Evolutionary conservation across 179 eudicot genomes (phyloP).

Genomic region (Patellifolia procumbens): DNA sequence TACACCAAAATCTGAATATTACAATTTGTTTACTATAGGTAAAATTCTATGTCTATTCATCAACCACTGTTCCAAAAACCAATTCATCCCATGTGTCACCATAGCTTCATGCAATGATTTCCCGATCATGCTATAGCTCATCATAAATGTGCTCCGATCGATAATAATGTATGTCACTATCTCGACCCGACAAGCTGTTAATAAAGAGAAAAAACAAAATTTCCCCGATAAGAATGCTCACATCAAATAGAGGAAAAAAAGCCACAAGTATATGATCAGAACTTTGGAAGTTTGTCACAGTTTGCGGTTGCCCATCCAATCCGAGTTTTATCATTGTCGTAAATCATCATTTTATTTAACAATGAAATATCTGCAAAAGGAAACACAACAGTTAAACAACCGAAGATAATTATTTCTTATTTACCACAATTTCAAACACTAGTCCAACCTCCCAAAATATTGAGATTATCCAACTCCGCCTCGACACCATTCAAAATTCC

Average conservation of each 20-base stretch:
- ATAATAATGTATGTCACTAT: constrained; percentile 21
- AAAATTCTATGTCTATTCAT: background rate
- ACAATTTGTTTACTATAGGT: no score
- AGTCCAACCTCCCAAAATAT: constrained; percentile 79
- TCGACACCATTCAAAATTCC: constrained; percentile 81
- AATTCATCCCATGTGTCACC: constrained; percentile 1
- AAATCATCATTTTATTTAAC: constrained; percentile 73
- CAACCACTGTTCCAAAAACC: background rate
- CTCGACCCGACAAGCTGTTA: constrained; percentile 40
- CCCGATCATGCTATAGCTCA: constrained; percentile 25
- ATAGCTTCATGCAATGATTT: constrained; percentile 18
- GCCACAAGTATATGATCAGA: constrained; percentile 35
- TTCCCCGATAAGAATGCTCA: constrained; percentile 33
- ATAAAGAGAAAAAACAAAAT: constrained; percentile 27
- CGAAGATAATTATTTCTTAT: no score
- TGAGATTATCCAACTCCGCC: constrained; percentile 55
- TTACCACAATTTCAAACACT: background rate
- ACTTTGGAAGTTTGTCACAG: constrained; percentile 72
- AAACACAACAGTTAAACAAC: background rate
- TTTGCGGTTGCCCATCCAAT: constrained; percentile 82
- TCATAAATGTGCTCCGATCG: constrained; percentile 23
- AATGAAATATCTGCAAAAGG: constrained; percentile 59
- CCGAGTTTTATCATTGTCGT: constrained; percentile 67
- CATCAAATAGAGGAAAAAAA: constrained; percentile 29
- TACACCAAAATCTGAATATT: no score